Percentiles rank a stretch among this genome's conserved stretches.
Evolutionary conservation across 2,329 filamentous ascomycete genomes (phyloP).

Genomic region (Colletotrichum siamense): DNA sequence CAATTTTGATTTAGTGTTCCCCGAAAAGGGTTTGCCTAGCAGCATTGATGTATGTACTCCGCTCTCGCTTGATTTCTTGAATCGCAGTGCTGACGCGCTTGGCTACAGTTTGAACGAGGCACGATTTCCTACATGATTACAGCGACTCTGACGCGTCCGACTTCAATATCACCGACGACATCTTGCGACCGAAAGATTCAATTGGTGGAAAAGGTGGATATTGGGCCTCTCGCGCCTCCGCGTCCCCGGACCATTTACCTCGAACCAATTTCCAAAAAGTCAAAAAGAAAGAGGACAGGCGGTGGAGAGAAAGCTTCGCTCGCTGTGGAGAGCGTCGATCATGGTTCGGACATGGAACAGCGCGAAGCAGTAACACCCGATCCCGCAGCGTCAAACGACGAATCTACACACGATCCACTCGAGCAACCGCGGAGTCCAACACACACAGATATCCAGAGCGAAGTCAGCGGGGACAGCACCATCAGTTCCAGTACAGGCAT

Average conservation of each 20-base stretch:
- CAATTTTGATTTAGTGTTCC: constrained; percentile 76
- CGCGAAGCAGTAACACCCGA: constrained; percentile 35
- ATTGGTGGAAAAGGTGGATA: constrained; percentile 83
- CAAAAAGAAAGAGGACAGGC: constrained; percentile 64
- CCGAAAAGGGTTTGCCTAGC: constrained; percentile 75
- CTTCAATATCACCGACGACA: constrained; percentile 79
- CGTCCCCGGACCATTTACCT: constrained; percentile 85
- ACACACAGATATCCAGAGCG: constrained; percentile 66
- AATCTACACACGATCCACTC: constrained; percentile 40
- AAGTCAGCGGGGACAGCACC: constrained; percentile 73
- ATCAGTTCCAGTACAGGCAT: constrained; percentile 70
- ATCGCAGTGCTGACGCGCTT: neutral
- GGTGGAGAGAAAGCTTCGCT: constrained; percentile 47
- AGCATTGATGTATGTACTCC: constrained; percentile 80
- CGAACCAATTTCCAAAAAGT: constrained; percentile 80
- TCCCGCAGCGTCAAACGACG: constrained; percentile 45
- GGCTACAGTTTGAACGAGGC: constrained; percentile 85
- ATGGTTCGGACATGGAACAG: constrained; percentile 33
- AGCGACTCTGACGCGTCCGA: constrained; percentile 87
- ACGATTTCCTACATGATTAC: constrained; percentile 92
- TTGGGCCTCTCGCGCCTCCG: constrained; percentile 75
- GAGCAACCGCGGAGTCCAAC: constrained; percentile 46
- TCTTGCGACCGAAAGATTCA: constrained; percentile 83
- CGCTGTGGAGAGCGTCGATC: constrained; percentile 46
- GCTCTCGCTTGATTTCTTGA: neutral